A percentile compares a stretch with the other conserved stretches of the same genome.
Evolutionary conservation across 2,329 filamentous ascomycete species (phyloP).

Genomic region (Scolecobasidium constrictum): DNA sequence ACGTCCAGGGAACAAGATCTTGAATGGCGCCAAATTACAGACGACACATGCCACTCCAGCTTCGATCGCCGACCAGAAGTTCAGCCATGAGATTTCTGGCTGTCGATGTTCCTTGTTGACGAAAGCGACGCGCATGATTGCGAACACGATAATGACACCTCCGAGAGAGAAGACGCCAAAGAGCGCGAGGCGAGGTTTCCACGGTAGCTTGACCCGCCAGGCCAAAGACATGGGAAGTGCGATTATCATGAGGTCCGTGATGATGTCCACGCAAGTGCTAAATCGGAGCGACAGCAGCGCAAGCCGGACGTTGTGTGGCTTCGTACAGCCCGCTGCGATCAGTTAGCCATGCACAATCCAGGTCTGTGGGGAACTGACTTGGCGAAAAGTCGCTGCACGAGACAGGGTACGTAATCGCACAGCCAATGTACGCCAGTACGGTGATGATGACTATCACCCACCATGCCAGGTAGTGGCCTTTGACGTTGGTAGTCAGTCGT

Average conservation of each 20-base stretch:
- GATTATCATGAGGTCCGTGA: slow-evolving; percentile 14
- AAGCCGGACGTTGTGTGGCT: slow-evolving; percentile 6
- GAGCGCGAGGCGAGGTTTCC: slow-evolving; percentile 11
- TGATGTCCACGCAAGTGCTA: slow-evolving; percentile 15
- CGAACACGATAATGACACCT: slow-evolving; percentile 15
- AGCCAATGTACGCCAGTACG: slow-evolving; percentile 11
- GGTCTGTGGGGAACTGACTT: slow-evolving; percentile 3
- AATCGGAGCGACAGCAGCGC: slow-evolving; percentile 12
- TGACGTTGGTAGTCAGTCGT: slow-evolving; percentile 8
- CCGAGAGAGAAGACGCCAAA: slow-evolving; percentile 14
- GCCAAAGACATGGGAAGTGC: slow-evolving; percentile 9
- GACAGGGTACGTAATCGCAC: slow-evolving; percentile 13
- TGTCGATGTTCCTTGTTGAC: slow-evolving; percentile 10
- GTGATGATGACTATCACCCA: slow-evolving; percentile 13
- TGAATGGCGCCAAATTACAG: slow-evolving; percentile 12
- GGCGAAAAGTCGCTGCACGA: slow-evolving; percentile 12
- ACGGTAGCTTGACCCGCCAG: slow-evolving; percentile 2
- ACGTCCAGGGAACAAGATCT: slow-evolving; percentile 9
- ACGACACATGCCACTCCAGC: slow-evolving; percentile 12
- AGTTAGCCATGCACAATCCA: not conserved
- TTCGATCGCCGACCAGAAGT: slow-evolving; percentile 12
- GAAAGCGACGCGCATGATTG: slow-evolving; percentile 11
- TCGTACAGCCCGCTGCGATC: slow-evolving; percentile 8
- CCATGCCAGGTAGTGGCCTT: slow-evolving; percentile 13
- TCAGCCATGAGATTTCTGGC: slow-evolving; percentile 13